Percentiles rank a stretch among this genome's conserved stretches.
Conservation (phyloP, 1,284 basidiomycete species). For the Tilletia indica region DNA sequence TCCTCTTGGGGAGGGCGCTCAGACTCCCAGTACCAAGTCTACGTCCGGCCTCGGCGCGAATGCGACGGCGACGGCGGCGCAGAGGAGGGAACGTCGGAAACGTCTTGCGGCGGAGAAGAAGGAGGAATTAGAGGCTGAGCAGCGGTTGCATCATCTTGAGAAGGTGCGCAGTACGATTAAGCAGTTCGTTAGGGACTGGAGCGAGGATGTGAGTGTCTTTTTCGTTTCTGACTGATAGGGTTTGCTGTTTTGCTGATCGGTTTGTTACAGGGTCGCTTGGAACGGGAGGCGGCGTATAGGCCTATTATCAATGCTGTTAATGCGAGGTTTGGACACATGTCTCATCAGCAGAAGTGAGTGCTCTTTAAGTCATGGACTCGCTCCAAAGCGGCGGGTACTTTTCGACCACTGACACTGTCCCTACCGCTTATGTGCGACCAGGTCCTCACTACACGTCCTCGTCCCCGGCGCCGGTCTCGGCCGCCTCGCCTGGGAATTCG, state of each 20-base stretch:
- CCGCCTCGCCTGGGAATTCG: constrained; percentile 49
- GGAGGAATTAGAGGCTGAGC: constrained; percentile 16
- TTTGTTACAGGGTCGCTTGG: constrained; percentile 25
- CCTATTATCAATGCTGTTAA: constrained; percentile 43
- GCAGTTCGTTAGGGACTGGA: constrained; percentile 54
- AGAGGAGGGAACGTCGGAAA: no score
- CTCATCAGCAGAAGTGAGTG: constrained; percentile 20
- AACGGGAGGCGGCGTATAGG: constrained; percentile 41
- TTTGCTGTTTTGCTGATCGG: not conserved
- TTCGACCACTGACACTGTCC: not conserved
- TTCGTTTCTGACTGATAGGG: no score
- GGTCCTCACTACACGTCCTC: constrained; percentile 31
- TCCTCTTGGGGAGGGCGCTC: no score
- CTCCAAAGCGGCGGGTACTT: not conserved
- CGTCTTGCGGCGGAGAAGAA: not conserved
- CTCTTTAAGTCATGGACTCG: not conserved
- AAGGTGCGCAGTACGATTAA: constrained; percentile 53
- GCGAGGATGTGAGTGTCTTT: constrained; percentile 24
- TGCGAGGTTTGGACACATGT: constrained; percentile 27
- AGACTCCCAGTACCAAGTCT: no score
- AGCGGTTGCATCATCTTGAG: constrained; percentile 40
- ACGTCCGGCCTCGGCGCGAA: no score
- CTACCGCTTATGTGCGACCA: not conserved
- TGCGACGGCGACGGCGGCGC: no score
- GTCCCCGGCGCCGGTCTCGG: constrained; percentile 53